phyloP scores from a whole-genome alignment of 179 eudicot species.

The Carnegiea gigantea region DNA sequence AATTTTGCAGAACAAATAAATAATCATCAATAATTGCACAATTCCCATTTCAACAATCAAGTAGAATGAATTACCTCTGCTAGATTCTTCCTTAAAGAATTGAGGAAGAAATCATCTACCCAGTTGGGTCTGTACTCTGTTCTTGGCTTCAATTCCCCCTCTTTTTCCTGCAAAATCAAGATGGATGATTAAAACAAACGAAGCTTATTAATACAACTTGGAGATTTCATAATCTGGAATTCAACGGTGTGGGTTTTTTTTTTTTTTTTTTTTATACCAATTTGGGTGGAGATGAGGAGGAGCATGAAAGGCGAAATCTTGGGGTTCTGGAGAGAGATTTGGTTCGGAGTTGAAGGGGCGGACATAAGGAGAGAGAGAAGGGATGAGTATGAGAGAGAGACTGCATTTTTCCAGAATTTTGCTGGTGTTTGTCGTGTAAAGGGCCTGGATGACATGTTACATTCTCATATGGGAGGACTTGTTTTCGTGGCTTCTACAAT shows the following conservation, averaged over 20 bases:
- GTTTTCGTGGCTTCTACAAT: background rate
- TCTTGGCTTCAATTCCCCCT: constrained; percentile 22
- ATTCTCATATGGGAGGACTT: background rate
- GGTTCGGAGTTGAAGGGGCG: background rate
- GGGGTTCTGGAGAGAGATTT: constrained; percentile 20
- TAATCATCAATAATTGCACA: background rate
- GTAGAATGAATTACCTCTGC: constrained; percentile 46
- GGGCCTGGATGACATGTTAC: too few relatives aligned
- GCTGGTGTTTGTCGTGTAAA: background rate
- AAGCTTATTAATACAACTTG: background rate
- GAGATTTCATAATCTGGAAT: too few relatives aligned
- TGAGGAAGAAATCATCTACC: constrained; percentile 64
- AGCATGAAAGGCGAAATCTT: constrained; percentile 24
- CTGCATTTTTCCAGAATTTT: constrained; percentile 18
- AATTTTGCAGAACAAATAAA: too few relatives aligned
- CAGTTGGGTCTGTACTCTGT: constrained; percentile 55
- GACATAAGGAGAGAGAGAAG: background rate
- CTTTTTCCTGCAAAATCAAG: constrained; percentile 27
- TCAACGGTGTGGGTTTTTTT: background rate
- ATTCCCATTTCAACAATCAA: background rate
- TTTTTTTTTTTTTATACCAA: constrained; percentile 16
- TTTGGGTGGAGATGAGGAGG: constrained; percentile 27
- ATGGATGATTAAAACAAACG: background rate
- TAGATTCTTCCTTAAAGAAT: constrained; percentile 65
- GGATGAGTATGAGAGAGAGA: constrained; percentile 16